Evolutionary conservation across 768 basidiomycete species (phyloP).

Genomic region (Hysterangium stoloniferum): DNA sequence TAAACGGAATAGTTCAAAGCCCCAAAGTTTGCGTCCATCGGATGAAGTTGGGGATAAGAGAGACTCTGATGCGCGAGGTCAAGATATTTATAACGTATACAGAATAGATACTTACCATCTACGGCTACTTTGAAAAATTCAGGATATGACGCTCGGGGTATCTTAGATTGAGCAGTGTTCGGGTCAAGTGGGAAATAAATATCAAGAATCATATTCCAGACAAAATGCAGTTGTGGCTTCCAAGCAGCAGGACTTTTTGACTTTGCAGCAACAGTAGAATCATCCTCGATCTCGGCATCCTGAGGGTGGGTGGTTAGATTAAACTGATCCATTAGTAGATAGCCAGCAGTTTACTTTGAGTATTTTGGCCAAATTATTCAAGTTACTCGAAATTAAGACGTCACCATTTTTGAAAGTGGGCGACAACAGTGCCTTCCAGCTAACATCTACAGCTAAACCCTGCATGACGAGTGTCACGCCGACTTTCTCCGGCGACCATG

Average conservation of each 20-base stretch:
- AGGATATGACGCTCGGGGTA: constrained; percentile 58
- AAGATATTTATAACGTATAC: neutral
- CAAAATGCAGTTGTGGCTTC: constrained; percentile 90
- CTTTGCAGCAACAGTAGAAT: constrained; percentile 43
- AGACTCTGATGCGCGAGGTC: constrained; percentile 47
- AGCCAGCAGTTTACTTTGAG: constrained; percentile 55
- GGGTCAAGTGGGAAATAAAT: constrained; percentile 50
- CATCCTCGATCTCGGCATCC: constrained; percentile 44
- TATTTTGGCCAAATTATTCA: constrained; percentile 64
- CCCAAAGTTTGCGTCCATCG: constrained; percentile 87
- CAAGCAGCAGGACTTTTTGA: constrained; percentile 47
- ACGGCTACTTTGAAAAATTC: constrained; percentile 91
- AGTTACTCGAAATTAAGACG: constrained; percentile 63
- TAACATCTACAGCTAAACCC: constrained; percentile 43
- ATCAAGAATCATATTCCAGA: constrained; percentile 81
- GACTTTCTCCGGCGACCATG: constrained; percentile 87
- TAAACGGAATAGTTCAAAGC: constrained; percentile 86
- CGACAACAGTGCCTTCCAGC: constrained; percentile 58
- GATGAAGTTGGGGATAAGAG: constrained; percentile 81
- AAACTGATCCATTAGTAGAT: constrained; percentile 3
- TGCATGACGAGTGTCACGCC: constrained; percentile 73
- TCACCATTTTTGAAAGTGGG: constrained; percentile 74
- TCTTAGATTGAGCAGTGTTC: constrained; percentile 17
- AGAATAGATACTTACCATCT: constrained; percentile 56
- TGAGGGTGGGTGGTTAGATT: constrained; percentile 21